A percentile compares a stretch with the other conserved stretches of the same genome.
phyloP scores from a whole-genome alignment of 805 yeast species.

The Starmerella stigmatis region DNA sequence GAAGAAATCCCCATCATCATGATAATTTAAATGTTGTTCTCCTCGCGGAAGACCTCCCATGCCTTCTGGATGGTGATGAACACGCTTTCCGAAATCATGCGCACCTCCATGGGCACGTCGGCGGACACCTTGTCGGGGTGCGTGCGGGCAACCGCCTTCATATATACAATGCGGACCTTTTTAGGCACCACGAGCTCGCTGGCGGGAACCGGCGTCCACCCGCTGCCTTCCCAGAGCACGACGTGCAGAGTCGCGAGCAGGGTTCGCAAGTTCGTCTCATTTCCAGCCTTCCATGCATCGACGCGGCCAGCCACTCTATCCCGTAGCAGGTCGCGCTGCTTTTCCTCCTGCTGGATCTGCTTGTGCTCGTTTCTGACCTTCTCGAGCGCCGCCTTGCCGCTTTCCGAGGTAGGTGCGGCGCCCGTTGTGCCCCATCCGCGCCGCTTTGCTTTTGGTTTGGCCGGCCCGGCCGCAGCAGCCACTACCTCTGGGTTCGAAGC shows the following conservation, averaged over 20 bases:
- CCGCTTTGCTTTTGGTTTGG: constrained; percentile 15
- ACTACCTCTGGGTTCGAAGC: constrained; percentile 47
- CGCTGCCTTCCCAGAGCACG: constrained; percentile 55
- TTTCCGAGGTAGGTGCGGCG: constrained; percentile 26
- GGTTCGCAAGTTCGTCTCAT: constrained; percentile 71
- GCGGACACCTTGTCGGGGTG: constrained; percentile 74
- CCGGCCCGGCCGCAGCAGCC: constrained; percentile 25
- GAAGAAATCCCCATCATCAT: neutral
- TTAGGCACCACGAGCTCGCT: constrained; percentile 79
- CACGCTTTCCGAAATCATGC: constrained; percentile 77
- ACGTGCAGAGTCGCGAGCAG: constrained; percentile 58
- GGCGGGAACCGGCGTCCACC: constrained; percentile 57
- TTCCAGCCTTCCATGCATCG: constrained; percentile 57
- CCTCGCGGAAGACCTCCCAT: constrained; percentile 69
- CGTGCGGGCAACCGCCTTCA: constrained; percentile 67
- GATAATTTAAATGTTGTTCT: constrained; percentile 16
- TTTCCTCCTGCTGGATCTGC: constrained; percentile 41
- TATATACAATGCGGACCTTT: constrained; percentile 73
- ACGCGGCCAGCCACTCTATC: constrained; percentile 52
- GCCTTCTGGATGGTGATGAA: constrained; percentile 76
- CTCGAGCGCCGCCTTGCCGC: constrained; percentile 39
- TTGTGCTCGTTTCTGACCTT: constrained; percentile 41
- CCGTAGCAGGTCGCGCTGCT: constrained; percentile 48
- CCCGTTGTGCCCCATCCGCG: constrained; percentile 24
- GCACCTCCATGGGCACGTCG: constrained; percentile 53